Percentiles rank a stretch among this genome's conserved stretches.
Evolutionary conservation across 768 basidiomycete genomes (phyloP).

Genomic region (Termitomyces sp.): DNA sequence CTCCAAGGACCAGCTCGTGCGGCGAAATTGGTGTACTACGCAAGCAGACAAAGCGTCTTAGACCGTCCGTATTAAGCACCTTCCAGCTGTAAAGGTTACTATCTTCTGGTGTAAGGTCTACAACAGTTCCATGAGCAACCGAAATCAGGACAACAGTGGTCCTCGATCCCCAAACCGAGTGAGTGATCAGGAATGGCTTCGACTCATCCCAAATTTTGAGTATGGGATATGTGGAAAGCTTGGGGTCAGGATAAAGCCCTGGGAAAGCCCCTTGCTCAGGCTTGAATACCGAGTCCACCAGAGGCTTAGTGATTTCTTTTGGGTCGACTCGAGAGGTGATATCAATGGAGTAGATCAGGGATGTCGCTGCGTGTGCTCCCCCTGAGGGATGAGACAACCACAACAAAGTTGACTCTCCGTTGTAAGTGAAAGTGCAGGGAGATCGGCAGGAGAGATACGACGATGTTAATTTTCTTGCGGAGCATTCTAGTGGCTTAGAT

Average conservation of each 20-base stretch:
- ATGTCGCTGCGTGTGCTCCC: slow-evolving; percentile 55
- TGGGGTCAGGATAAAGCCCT: slow-evolving; percentile 52
- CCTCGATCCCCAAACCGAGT: slow-evolving; percentile 51
- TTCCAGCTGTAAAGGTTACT: slow-evolving; percentile 43
- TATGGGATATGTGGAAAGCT: slow-evolving; percentile 38
- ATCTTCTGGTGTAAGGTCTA: slow-evolving; percentile 36
- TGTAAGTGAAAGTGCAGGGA: slow-evolving; percentile 38
- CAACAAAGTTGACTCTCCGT: slow-evolving; percentile 26
- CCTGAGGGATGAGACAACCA: slow-evolving; percentile 53
- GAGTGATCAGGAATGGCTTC: slow-evolving; percentile 29
- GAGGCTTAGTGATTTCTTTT: slow-evolving; percentile 12
- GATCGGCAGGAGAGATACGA: slow-evolving; percentile 49
- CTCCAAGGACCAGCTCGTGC: slow-evolving; percentile 44
- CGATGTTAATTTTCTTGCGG: slow-evolving; percentile 34
- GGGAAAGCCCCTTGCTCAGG: slow-evolving; percentile 43
- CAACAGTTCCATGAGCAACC: slow-evolving; percentile 31
- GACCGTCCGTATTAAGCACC: slow-evolving; percentile 45
- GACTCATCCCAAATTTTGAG: slow-evolving; percentile 16
- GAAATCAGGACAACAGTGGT: slow-evolving; percentile 44
- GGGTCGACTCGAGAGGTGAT: slow-evolving; percentile 18
- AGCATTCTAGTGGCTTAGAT: slow-evolving; percentile 8
- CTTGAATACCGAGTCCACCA: slow-evolving; percentile 39
- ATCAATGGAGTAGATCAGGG: slow-evolving; percentile 40
- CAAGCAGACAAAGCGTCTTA: slow-evolving; percentile 35
- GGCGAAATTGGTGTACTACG: slow-evolving; percentile 44